Percentiles rank a stretch among this genome's conserved stretches.
phyloP scores from a whole-genome alignment of 805 yeast genomes.

The Starmerella tilneyi region DNA sequence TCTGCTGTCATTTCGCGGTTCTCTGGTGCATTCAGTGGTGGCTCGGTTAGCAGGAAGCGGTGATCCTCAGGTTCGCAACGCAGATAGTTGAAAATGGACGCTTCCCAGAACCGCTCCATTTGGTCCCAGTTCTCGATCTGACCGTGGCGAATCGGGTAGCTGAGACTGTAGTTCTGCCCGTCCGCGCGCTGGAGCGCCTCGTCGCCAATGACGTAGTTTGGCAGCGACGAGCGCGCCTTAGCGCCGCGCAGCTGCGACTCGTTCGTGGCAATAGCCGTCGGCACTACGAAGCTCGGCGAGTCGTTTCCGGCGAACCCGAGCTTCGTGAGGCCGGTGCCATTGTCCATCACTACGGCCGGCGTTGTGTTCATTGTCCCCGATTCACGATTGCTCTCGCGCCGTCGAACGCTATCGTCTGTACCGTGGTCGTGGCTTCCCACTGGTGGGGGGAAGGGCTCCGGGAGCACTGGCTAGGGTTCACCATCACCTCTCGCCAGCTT shows the following conservation, averaged over 20 bases:
- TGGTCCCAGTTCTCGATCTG: conserved; percentile 99
- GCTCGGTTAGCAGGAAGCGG: conserved; percentile 88
- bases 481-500: background rate
- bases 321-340: conserved; percentile 96
- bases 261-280: conserved; percentile 85
- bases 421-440: conserved; percentile 5
- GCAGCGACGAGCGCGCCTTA: conserved; percentile 29
- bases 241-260: conserved; percentile 28
- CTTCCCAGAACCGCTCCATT: conserved; percentile 99
- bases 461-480: conserved; percentile 2
- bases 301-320: conserved; percentile 98
- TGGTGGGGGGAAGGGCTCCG: background rate
- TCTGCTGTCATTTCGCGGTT: conserved; percentile 98
- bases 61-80: conserved; percentile 99
- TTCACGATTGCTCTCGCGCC: background rate
- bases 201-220: conserved; percentile 89
- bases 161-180: conserved; percentile 77
- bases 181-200: conserved; percentile 88
- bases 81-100: conserved; percentile 87
- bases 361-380: conserved; percentile 24
- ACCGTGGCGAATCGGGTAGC: conserved; percentile 93
- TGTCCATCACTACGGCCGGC: conserved; percentile 35
- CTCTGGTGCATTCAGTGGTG: conserved; percentile 99
- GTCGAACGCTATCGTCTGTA: no score
- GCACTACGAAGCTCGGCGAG: conserved; percentile 92